A percentile compares a stretch with the other conserved stretches of the same genome.
phyloP scores from a whole-genome alignment of 306 rosid species.

The Castanea crenata region DNA sequence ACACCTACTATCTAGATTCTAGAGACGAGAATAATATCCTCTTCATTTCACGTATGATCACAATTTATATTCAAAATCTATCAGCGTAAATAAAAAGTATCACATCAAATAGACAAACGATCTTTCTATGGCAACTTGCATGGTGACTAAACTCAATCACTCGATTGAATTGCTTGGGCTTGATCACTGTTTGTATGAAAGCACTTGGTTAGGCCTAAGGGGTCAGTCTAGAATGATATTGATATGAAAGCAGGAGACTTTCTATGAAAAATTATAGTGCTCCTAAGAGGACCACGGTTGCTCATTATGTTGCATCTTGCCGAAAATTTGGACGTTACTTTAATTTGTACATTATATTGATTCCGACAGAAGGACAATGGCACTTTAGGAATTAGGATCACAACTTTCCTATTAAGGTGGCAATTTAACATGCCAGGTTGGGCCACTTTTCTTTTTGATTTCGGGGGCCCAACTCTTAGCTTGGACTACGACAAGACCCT shows the following conservation, averaged over 20 bases:
- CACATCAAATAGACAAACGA: no score
- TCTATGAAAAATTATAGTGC: not conserved
- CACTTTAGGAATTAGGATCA: not conserved
- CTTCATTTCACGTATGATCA: no score
- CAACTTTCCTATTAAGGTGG: not conserved
- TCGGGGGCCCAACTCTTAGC: not conserved
- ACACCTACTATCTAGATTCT: no score
- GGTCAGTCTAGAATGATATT: not conserved
- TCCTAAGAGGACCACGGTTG: not conserved
- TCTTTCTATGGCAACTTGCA: no score
- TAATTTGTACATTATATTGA: not conserved
- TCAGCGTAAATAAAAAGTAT: no score
- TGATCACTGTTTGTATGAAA: not conserved
- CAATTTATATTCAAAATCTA: no score
- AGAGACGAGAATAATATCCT: no score
- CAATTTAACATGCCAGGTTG: not conserved
- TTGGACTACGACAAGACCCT: not conserved
- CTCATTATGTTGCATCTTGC: not conserved
- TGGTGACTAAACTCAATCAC: not conserved
- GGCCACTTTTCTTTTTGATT: not conserved
- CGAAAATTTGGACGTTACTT: not conserved
- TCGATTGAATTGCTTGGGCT: not conserved
- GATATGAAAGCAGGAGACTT: slow-evolving; percentile 1
- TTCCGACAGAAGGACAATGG: not conserved
- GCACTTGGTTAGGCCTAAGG: not conserved